phyloP scores from a whole-genome alignment of 257 asterid species.

The Rhazya stricta region DNA sequence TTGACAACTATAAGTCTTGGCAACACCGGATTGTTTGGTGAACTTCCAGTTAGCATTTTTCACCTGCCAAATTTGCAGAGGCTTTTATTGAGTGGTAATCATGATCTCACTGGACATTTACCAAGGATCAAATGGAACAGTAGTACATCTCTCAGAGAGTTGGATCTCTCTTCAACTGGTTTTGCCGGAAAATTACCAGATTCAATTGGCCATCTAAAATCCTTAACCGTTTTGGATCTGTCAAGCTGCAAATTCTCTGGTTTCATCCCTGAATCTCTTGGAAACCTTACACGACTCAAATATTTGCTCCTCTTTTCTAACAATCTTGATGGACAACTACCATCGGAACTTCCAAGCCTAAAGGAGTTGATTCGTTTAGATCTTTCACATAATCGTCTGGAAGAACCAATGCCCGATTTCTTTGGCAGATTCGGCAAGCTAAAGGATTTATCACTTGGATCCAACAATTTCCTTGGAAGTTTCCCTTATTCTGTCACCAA shows the following conservation, averaged over 20 bases:
- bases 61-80: background rate
- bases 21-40: accelerated
- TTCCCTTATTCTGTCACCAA: background rate
- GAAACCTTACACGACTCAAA: too few relatives aligned
- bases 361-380: background rate
- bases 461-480: background rate
- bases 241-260: background rate
- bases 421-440: background rate
- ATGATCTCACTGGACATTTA: background rate
- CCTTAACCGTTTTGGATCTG: background rate
- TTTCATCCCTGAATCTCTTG: too few relatives aligned
- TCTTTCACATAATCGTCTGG: background rate
- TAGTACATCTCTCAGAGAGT: background rate
- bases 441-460: background rate
- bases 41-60: background rate
- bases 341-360: background rate
- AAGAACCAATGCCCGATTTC: background rate
- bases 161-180: background rate
- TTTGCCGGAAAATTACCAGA: background rate
- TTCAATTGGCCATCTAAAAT: background rate
- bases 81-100: background rate
- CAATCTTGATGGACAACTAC: background rate
- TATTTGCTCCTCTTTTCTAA: background rate
- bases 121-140: background rate
- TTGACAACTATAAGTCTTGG: conserved; percentile 2